Base-by-base conservation (phyloP, 2,329 filamentous ascomycete species). In the Xylaria hypoxylon region DNA sequence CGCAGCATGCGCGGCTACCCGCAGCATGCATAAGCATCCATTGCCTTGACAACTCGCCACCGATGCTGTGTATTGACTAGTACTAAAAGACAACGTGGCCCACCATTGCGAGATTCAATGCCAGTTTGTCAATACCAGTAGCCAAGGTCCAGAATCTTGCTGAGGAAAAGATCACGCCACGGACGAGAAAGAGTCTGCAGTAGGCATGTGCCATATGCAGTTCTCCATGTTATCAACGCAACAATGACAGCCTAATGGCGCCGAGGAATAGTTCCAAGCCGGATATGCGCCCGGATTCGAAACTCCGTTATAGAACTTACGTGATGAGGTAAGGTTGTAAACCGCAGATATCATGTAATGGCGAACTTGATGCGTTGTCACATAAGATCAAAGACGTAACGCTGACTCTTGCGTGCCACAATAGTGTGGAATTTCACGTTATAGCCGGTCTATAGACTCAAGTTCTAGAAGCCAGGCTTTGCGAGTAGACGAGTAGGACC, bases 401-500 rank as follows among this genome's bases (percentile, higher is more conserved):
- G 47, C 47, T 22, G n/a, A 51, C 50, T 48, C 50, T 31, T 40
- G 61, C 33, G 55, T 47, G 19, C 44, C 56, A 44, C 50, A 50
- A 38, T 53, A 26, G 24, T 53, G 22, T 55, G 10, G 24, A 31
- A 42, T 64, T 59, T 8, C 24, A 40, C 10, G 40, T 31, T 19
- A 26, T 5, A 60, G 17, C 24, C 33, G 22, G 22, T 52, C 19
- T 45, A 57, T 48, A 47, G 17, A 33, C 24, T 31, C 61, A 33
- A n/a, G 35, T 52, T 57, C 55, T 63, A 64, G 50, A 61, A 50
- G 60, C 48, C 11, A 52, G 19, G 31, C 24, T 26, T 53, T 13
- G 59, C 11, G 19, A 68, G 72, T 38, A 57, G 55, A 72, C 62
- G 47, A 50, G 72, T 71, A 61, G 55, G 45, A 70, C 73, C 2